Evolutionary conservation across 106 monocot genomes (phyloP), one percentile per base, ranked within the genome.

Genomic region (Dactylorhiza incarnata): DNA sequence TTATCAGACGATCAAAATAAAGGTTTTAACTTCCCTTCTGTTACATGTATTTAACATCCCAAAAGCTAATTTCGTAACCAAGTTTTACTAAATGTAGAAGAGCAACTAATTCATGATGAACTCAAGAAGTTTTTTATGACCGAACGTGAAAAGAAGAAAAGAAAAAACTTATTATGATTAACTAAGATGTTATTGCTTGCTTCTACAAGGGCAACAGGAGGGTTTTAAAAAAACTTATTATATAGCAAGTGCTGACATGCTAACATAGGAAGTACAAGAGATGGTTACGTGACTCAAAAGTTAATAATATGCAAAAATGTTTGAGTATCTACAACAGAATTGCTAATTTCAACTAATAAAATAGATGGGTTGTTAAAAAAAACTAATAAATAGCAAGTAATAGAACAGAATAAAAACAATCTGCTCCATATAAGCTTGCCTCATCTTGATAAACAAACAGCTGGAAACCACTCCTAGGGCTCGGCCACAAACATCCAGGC

Each of bases 401-500:
- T 69, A 69, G 5, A 46, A 68, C 29, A 14, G 29, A 50, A 37
- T 56, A 78, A 3, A n/a, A 25, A 13, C 1, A 68, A 26, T 74
- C 48, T 74, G 20, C 10, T 15, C 56, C 20, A 7, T 24, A n/a
- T 22, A 20, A 9, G 48, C 85, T 85, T 85, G 79, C 97, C 89
- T 94, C 86, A 78, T 99, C 97, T 86, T 99, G 97, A 73, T 78
- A 91, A 69, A 89, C 91, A 83, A 86, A 85, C 75, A 99, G 88
- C 82, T 99, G 94, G 81, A 99, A 99, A 75, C 94, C 97, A 79
- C 97, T 99, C 74, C 97, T 89, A 73, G 94, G 77, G 69, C 87
- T 88, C 46, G 97, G 97, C 97, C 97, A 99, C 77, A 93, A 14
- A 77, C 74, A 79, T 75, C 94, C 97, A 78, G 83, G 84, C 56